Evolutionary conservation across 192 early-diverging fungal genomes (phyloP).

Genomic region (Coemansia sp.): DNA sequence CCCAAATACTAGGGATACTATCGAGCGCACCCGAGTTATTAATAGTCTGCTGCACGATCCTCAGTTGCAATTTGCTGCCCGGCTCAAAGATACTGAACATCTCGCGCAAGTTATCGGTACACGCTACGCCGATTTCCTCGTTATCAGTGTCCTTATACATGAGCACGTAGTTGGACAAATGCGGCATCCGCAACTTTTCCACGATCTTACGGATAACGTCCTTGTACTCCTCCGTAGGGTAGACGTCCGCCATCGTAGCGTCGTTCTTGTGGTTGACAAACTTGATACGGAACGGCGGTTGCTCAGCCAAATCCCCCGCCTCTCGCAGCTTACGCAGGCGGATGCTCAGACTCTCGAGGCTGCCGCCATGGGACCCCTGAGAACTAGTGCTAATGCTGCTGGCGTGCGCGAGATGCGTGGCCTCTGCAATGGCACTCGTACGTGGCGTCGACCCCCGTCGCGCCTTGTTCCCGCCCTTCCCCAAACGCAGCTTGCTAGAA

Average conservation of each 20-base stretch:
- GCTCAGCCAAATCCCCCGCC: not conserved
- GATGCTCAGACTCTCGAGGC: slow-evolving; percentile 26
- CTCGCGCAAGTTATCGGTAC: slow-evolving; percentile 49
- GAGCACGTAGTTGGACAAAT: slow-evolving; percentile 32
- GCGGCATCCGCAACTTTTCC: slow-evolving; percentile 45
- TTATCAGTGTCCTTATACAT: slow-evolving; percentile 51
- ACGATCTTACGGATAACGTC: slow-evolving; percentile 36
- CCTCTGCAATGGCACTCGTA: slow-evolving; percentile 21
- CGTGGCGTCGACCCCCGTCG: slow-evolving; percentile 40
- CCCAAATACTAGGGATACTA: slow-evolving; percentile 45
- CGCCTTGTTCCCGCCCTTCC: slow-evolving; percentile 37
- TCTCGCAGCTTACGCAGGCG: slow-evolving; percentile 30
- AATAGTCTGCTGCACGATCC: slow-evolving; percentile 43
- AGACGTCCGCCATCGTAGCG: slow-evolving; percentile 47
- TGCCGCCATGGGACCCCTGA: slow-evolving; percentile 4
- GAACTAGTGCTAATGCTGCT: slow-evolving; percentile 7
- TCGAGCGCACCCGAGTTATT: slow-evolving; percentile 46
- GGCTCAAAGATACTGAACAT: slow-evolving; percentile 53
- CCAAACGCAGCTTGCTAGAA: slow-evolving; percentile 19
- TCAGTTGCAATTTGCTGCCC: slow-evolving; percentile 40
- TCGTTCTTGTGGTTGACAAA: slow-evolving; percentile 46
- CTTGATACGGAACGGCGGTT: slow-evolving; percentile 40
- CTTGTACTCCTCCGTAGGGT: slow-evolving; percentile 39
- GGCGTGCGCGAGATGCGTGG: slow-evolving; percentile 11
- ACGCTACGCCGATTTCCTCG: slow-evolving; percentile 55